Evolutionary conservation across 163 green algal species (phyloP).

Genomic region (Chloromonas sp.): DNA sequence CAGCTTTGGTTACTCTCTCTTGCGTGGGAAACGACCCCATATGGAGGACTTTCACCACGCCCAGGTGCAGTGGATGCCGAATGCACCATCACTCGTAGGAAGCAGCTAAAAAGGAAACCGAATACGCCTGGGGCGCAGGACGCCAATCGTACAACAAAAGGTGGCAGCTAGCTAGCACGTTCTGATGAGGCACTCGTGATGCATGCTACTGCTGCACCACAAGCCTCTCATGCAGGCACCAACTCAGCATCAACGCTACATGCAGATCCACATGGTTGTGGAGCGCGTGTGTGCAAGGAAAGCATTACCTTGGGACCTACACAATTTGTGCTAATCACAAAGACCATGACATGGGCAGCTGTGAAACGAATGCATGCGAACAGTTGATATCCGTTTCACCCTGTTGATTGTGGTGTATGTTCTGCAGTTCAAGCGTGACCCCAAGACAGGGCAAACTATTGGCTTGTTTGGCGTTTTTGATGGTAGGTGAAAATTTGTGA

Average conservation of each 20-base stretch:
- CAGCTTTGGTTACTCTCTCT: conserved; percentile 59
- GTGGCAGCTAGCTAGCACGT: background rate
- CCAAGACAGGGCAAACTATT: conserved; percentile 41
- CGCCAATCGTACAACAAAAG: background rate
- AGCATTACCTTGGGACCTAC: no score
- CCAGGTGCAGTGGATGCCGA: background rate
- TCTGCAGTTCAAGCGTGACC: conserved; percentile 58
- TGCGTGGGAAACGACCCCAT: conserved; percentile 60
- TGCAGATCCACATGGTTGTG: background rate
- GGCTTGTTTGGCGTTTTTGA: conserved; percentile 86
- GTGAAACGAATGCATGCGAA: background rate
- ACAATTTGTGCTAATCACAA: no score
- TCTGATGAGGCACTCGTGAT: background rate
- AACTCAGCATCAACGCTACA: background rate
- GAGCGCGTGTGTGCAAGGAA: background rate
- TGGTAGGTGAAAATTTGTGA: conserved; percentile 38
- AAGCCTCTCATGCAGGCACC: no score
- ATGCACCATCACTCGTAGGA: no score
- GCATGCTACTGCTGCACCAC: background rate
- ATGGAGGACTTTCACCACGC: conserved; percentile 75
- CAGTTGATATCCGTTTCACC: background rate
- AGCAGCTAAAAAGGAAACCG: no score
- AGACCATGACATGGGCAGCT: no score
- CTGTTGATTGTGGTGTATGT: background rate
- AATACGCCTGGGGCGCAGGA: no score